Evolutionary conservation across 2,329 filamentous ascomycete genomes (phyloP), one percentile per base, ranked within the genome.

Genomic region (Fusarium sp.): DNA sequence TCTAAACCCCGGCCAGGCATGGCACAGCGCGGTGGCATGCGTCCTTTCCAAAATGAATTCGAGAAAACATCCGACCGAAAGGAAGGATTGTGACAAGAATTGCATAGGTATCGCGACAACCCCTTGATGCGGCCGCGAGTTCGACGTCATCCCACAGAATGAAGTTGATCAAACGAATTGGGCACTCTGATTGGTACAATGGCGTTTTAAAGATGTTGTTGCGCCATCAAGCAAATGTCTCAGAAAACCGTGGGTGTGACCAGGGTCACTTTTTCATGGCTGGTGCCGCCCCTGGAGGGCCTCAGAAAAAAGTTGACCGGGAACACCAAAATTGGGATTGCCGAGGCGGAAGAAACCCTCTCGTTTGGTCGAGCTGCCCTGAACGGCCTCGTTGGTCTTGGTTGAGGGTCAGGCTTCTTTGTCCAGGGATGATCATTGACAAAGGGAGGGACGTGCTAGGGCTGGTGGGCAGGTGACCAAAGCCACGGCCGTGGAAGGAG

Each of bases 401-500:
- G 11, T 11, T 11, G 9, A 38, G 23, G 16, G 56, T 20, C 6
- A 11, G 20, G 10, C 16, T 58, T 38, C 34, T 10, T 16, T 8
- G 3, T 23, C 40, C 7, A 29, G 42, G 56, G 16, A 27, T 20
- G 16, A 69, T 38, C 55, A 53, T 59, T 54, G 50, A 58, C 36
- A 23, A 1, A 54, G 25, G 34, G 33, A n/a, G 50, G 46, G 56
- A 40, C 23, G 51, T 36, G 42, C 27, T 23, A 31, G 29, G 55
- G 40, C 42, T 40, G 49, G 34, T 49, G 49, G 29, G 18, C 25
- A n/a, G 23, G 44, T 18, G 27, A 36, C 42, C 58, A 62, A 56
- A 36, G 40, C 49, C 87, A 74, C 92, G 91, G 65, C 92, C 92
- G 81, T 95, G 92, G 85, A 95, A 95, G 53, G 83, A 91, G 73